Conservation (phyloP, 2,329 filamentous ascomycete species). For the Ceratocystis variospora region DNA sequence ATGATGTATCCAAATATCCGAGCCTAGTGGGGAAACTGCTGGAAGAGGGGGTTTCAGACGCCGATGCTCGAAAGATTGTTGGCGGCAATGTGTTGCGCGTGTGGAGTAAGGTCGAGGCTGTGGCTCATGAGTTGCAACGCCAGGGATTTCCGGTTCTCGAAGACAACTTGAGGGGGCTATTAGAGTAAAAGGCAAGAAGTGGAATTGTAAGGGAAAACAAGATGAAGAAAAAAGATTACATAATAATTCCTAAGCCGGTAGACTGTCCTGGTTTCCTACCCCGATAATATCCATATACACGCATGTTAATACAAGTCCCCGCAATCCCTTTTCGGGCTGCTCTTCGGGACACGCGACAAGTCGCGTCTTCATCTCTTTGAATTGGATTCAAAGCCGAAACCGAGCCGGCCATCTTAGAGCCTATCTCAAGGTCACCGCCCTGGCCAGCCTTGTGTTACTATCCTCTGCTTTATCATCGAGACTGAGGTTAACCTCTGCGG, state of each 20-base stretch:
- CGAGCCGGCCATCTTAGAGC: neutral
- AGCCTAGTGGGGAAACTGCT: conserved; percentile 64
- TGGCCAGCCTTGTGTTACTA: neutral
- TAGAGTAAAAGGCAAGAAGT: neutral
- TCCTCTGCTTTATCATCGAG: neutral
- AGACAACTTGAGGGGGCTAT: conserved; percentile 29
- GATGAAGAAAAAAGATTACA: conserved; percentile 3
- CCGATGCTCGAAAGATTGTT: conserved; percentile 59
- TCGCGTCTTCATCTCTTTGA: neutral
- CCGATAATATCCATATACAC: conserved; percentile 6
- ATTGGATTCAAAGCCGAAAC: neutral
- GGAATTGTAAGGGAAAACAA: neutral
- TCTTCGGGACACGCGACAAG: neutral
- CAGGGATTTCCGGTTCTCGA: conserved; percentile 40
- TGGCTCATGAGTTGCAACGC: conserved; percentile 52
- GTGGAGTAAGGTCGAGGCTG: conserved; percentile 63
- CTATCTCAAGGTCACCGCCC: neutral
- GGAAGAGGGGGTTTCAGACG: conserved; percentile 56
- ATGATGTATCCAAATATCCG: conserved; percentile 76
- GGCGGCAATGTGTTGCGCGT: conserved; percentile 74
- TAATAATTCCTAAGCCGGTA: neutral
- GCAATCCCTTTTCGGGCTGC: neutral
- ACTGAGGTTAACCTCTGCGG: conserved; percentile 28
- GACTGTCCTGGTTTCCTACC: neutral
- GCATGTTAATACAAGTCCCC: conserved; percentile 9